A percentile compares a stretch with the other conserved stretches of the same genome.
These are phyloP conservation scores for Spathaspora arborariae DNA, from an alignment of 805 yeast species.

Conservation along the genomic window DNA sequence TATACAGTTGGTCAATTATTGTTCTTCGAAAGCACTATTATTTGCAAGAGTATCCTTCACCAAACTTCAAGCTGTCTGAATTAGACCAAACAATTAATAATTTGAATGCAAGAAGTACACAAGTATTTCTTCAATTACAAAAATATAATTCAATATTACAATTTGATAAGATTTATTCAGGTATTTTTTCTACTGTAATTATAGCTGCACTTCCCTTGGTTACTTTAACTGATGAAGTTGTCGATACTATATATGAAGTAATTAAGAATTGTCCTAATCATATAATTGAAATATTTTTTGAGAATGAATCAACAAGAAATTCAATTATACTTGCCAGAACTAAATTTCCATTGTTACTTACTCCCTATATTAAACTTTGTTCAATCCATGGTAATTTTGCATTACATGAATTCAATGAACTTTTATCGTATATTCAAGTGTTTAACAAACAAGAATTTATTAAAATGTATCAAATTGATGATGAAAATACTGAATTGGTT, in stretches of 20 bases:
- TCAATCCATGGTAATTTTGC: constrained; percentile 68
- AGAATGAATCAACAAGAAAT: constrained; percentile 39
- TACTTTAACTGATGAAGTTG: constrained; percentile 41
- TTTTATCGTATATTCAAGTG: constrained; percentile 59
- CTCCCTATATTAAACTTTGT: constrained; percentile 58
- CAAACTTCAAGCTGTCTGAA: constrained; percentile 2
- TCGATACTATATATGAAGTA: constrained; percentile 40
- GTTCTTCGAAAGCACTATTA: constrained; percentile 49
- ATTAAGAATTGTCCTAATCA: constrained; percentile 43
- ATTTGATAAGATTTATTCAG: constrained; percentile 50
- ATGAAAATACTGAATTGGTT: constrained; percentile 50
- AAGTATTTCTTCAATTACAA: constrained; percentile 44
- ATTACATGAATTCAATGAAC: constrained; percentile 50
- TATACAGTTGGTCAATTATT: constrained; percentile 66
- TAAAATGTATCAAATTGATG: constrained; percentile 44
- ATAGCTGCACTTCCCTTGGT: constrained; percentile 47
- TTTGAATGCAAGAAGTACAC: constrained; percentile 38
- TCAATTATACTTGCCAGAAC: constrained; percentile 56
- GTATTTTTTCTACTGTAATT: constrained; percentile 44
- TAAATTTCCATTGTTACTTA: constrained; percentile 66
- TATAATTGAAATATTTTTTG: constrained; percentile 43
- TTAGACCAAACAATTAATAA: constrained; percentile 20
- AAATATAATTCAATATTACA: constrained; percentile 39
- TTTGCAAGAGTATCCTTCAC: constrained; percentile 34
- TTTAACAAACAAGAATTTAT: constrained; percentile 38